Evolutionary conservation across 2,329 filamentous ascomycete species (phyloP).

Genomic region (Aspergillus novoparasiticus): DNA sequence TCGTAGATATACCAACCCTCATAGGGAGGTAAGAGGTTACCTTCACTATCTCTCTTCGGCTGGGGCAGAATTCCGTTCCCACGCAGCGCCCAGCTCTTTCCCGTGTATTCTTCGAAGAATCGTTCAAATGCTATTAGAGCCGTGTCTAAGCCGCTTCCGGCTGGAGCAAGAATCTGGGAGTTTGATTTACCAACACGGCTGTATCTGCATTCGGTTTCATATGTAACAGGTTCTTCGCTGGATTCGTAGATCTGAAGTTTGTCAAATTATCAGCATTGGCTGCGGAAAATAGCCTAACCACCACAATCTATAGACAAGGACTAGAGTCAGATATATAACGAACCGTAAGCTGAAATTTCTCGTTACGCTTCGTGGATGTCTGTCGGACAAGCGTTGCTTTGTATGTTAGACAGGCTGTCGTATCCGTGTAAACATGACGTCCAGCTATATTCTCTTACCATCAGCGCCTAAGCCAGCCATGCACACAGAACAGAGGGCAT

Average conservation of each 20-base stretch:
- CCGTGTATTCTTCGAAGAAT: constrained; percentile 63
- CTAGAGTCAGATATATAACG: background rate
- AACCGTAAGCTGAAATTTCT: constrained; percentile 64
- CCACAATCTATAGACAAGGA: background rate
- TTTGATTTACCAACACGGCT: constrained; percentile 33
- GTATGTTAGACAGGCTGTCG: constrained; percentile 62
- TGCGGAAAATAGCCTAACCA: background rate
- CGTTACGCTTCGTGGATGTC: constrained; percentile 54
- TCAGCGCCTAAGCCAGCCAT: background rate
- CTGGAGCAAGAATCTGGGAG: constrained; percentile 36
- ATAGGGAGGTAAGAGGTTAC: constrained; percentile 26
- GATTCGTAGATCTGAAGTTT: constrained; percentile 67
- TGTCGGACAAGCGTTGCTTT: constrained; percentile 62
- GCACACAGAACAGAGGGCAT: background rate
- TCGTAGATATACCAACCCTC: constrained; percentile 38
- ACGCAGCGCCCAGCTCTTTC: constrained; percentile 60
- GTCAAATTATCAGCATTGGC: background rate
- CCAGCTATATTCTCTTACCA: constrained; percentile 46
- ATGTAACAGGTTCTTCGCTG: constrained; percentile 59
- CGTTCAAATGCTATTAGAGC: constrained; percentile 57
- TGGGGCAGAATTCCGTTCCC: constrained; percentile 18
- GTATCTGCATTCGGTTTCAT: constrained; percentile 61
- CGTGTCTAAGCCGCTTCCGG: constrained; percentile 32
- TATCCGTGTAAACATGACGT: constrained; percentile 68
- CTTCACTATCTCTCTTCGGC: constrained; percentile 27